phyloP scores from a whole-genome alignment of 31 red algal genomes.

The Porphyra umbilicalis region DNA sequence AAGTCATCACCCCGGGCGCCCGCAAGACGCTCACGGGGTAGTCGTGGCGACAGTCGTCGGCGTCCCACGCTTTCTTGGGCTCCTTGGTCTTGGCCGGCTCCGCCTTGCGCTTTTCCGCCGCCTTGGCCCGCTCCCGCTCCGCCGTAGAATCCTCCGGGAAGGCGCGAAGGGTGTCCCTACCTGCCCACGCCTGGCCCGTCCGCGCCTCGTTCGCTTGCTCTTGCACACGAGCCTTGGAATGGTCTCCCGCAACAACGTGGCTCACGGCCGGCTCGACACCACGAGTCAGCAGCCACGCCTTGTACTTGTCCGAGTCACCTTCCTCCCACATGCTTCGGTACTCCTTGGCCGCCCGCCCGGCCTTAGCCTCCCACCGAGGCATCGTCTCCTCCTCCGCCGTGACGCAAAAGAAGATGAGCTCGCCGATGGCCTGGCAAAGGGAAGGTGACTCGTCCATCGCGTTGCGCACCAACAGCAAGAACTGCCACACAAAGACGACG shows the following conservation, averaged over 20 bases:
- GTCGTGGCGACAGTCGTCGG: background rate
- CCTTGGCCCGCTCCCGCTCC: background rate
- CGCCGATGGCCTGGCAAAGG: background rate
- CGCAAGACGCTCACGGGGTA: background rate
- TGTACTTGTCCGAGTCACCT: background rate
- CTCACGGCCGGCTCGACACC: background rate
- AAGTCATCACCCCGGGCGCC: background rate
- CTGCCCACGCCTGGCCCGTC: background rate
- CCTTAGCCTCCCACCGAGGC: background rate
- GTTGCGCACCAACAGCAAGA: background rate
- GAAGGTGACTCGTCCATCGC: background rate
- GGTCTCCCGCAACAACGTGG: background rate
- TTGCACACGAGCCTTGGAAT: background rate
- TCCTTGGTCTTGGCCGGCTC: background rate
- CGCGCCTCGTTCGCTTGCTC: background rate
- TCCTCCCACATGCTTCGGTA: background rate
- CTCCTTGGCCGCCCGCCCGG: background rate
- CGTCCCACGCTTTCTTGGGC: too few species aligned
- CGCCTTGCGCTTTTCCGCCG: background rate
- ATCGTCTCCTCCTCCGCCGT: background rate
- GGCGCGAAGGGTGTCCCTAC: too few species aligned
- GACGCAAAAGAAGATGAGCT: background rate
- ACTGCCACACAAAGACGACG: background rate
- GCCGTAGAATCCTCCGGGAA: background rate
- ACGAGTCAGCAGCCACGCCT: background rate